Base-by-base conservation (phyloP, 495 filamentous ascomycete species). In the Cudoniella acicularis region DNA sequence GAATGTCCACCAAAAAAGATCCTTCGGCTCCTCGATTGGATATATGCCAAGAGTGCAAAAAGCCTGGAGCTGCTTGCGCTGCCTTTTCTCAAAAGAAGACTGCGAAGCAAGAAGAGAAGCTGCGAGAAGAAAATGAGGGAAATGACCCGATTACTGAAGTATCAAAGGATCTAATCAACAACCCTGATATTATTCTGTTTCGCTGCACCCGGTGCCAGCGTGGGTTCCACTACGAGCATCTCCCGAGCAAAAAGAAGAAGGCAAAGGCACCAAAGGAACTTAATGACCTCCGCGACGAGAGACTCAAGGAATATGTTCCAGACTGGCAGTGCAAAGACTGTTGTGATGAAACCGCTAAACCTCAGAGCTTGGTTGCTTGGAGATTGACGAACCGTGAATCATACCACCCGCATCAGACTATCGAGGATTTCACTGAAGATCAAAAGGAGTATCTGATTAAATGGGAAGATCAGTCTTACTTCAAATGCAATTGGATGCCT, bases 381-480 rank as follows among this genome's bases (percentile, higher is more conserved):
- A 81, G 92, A 49, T 91, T 91, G 0, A 59, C 71, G 2, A 72
- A 86, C 55, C 68, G 75, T 16, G 75, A 79, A 18, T 65, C 53
- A 8, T 84, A 87, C 52, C 70, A 66, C 3, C 52, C 74, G 3
- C 78, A 76, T 0, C 65, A 79, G 26, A 70, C 66, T 9, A 66
- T 79, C 3, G 72, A 77, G 11, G 55, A 61, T 9, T 69, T 79
- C 17, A 77, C 83, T 17, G 87, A 91, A 66, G 84, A 89, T 41
- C 75, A 89, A 3, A 87, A 92, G 45, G 91, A 96, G 64, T 98
- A 98, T 63, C 80, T 99, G 0, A 75, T 98, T 64, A 97, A 94
- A 70, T 98, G 91, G 87, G 82, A 87, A 36, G 67, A 75, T 0
- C 79, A 83, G 52, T 96, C 92, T 0, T 93, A 96, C 60, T 87